Evolutionary conservation across 805 yeast species (phyloP).

Genomic region (Huiozyma naganishii): DNA sequence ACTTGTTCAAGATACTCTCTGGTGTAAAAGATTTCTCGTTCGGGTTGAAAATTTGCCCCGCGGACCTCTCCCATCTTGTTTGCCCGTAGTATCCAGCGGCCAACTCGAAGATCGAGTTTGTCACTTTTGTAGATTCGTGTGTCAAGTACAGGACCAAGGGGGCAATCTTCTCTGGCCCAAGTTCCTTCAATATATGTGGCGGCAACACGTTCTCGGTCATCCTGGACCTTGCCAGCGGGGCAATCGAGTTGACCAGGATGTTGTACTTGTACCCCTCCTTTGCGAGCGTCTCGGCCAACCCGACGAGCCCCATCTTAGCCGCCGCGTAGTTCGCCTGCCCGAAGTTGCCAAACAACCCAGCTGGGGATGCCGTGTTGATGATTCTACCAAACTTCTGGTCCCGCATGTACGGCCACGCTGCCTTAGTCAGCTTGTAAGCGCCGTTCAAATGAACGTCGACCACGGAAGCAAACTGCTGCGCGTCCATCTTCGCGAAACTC

Average conservation of each 20-base stretch:
- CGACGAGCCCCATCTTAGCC: conserved; percentile 82
- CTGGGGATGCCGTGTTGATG: conserved; percentile 92
- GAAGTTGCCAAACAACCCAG: conserved; percentile 92
- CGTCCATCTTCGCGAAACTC: conserved; percentile 77
- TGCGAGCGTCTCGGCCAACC: conserved; percentile 87
- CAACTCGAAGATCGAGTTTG: conserved; percentile 76
- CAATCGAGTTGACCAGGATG: conserved; percentile 77
- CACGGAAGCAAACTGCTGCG: conserved; percentile 67
- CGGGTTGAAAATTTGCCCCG: conserved; percentile 77
- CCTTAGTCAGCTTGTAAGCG: conserved; percentile 70
- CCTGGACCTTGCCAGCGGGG: conserved; percentile 90
- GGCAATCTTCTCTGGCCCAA: conserved; percentile 83
- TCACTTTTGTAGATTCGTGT: conserved; percentile 50
- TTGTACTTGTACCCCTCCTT: conserved; percentile 85
- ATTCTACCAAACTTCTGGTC: conserved; percentile 82
- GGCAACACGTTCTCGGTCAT: conserved; percentile 92
- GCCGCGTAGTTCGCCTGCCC: conserved; percentile 95
- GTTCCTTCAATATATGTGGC: conserved; percentile 65
- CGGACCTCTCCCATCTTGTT: conserved; percentile 88
- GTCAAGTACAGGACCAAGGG: conserved; percentile 78
- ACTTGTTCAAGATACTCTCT: conserved; percentile 63
- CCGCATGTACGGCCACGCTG: conserved; percentile 87
- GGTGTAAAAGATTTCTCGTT: conserved; percentile 64
- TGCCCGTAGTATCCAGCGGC: conserved; percentile 93
- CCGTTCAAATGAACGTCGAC: conserved; percentile 85